Evolutionary conservation across 495 filamentous ascomycete genomes (phyloP).

Genomic region (Viridothelium virens): DNA sequence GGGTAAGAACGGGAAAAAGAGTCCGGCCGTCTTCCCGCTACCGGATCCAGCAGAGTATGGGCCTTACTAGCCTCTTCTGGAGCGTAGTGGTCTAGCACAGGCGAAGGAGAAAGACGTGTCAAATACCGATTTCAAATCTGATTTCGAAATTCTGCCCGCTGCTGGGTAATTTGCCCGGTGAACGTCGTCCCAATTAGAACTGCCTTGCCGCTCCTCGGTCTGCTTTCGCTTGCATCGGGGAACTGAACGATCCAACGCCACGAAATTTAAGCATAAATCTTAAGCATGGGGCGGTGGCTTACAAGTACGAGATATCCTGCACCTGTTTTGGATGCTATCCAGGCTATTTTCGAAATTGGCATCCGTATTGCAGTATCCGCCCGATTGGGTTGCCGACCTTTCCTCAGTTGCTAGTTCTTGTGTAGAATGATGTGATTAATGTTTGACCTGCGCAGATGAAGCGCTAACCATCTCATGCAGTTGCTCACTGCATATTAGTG

Average conservation of each 20-base stretch:
- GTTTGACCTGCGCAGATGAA: no score
- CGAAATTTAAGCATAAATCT: not conserved
- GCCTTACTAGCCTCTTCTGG: not conserved
- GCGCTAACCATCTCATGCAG: no score
- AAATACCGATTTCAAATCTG: slow-evolving; percentile 4
- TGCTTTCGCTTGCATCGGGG: not conserved
- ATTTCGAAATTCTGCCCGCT: not conserved
- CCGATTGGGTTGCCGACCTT: no score
- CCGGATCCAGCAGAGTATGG: slow-evolving; percentile 8
- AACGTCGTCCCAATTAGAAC: not conserved
- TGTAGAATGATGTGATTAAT: no score
- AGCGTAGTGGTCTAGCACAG: not conserved
- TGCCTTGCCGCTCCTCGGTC: not conserved
- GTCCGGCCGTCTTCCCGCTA: slow-evolving; percentile 32
- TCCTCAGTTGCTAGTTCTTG: no score
- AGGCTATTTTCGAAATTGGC: no score
- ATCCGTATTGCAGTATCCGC: no score
- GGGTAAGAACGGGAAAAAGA: slow-evolving; percentile 41
- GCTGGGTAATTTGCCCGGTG: not conserved
- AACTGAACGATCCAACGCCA: not conserved
- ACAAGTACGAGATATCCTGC: no score
- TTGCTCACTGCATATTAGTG: not conserved
- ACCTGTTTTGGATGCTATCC: no score
- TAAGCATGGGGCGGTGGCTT: not conserved
- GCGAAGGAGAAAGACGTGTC: not conserved